Conservation (phyloP, 305 asterid genomes). For the Fraxinus xanthoxyloides region DNA sequence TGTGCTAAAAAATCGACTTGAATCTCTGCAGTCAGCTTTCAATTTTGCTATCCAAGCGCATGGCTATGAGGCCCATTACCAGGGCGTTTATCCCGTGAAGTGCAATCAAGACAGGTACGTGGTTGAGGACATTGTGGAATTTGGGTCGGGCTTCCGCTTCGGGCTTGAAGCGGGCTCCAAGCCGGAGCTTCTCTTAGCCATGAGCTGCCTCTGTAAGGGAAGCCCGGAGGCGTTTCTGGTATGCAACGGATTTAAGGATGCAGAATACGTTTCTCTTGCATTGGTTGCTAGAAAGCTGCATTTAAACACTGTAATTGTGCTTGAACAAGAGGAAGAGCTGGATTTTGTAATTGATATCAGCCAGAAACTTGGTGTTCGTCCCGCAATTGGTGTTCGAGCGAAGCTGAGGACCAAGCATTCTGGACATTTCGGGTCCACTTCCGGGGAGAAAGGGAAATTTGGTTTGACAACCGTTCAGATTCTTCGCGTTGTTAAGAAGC, state of each 20-base stretch:
- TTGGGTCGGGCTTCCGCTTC: conserved; percentile 49
- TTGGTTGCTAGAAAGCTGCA: conserved; percentile 45
- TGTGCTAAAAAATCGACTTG: conserved; percentile 47
- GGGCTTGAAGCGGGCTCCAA: conserved; percentile 67
- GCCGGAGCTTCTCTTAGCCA: conserved; percentile 63
- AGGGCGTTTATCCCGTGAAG: conserved; percentile 65
- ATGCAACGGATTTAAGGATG: conserved; percentile 64
- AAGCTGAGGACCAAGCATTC: conserved; percentile 59
- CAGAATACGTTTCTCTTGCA: conserved; percentile 52
- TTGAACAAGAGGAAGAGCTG: conserved; percentile 62
- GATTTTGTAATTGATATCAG: conserved; percentile 51
- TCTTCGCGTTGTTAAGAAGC: conserved; percentile 54
- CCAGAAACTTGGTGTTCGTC: conserved; percentile 39
- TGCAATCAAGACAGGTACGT: conserved; percentile 56
- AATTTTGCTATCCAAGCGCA: conserved; percentile 37
- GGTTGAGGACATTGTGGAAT: conserved; percentile 59
- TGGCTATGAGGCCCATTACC: conserved; percentile 49
- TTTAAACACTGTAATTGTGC: conserved; percentile 53
- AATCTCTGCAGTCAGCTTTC: conserved; percentile 46
- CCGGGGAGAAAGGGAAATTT: conserved; percentile 62
- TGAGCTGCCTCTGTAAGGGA: conserved; percentile 56
- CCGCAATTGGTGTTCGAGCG: conserved; percentile 57
- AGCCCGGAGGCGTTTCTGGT: conserved; percentile 47
- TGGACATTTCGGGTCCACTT: conserved; percentile 66
- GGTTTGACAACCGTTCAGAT: conserved; percentile 55